Evolutionary conservation across 73 alveolate genomes (phyloP), one percentile per base, ranked within the genome.

Genomic region (Paramecium tetraurelia): DNA sequence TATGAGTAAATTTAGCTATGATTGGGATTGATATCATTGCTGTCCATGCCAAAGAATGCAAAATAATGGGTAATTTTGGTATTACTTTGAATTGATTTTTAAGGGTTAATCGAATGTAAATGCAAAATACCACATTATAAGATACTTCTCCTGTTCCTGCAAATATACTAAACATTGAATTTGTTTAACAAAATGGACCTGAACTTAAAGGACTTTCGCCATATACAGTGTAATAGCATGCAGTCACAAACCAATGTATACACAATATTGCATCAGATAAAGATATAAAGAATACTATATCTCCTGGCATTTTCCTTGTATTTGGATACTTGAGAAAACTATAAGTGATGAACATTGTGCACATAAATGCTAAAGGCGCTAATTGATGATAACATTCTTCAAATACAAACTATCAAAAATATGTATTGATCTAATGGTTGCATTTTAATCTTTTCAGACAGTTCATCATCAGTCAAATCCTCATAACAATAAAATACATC

Each of bases 71-170:
- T 7, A 77, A 72, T 27, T 63, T 86, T 3, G 43, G 27, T 11
- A 48, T 63, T 6, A 50, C 87, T 21, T 68, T 86, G 8, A 86
- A 50, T 41, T 59, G 18, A 40, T 86, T 86, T 63, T 58, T 86
- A 1, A 86, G 33, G 3, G 85, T 58, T 20, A 86, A 59, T 63
- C 83, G 69, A 16, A 89, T 35, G 48, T 70, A 89, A 4, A 89
- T 11, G 38, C 94, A 89, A 71, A 89, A 89, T 40, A 77, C 53
- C 7, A 77, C 70, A 72, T 89, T 89, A 14, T 89, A 89, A 16
- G 92, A 18, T 20, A 89, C 46, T 72, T 89, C 94, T 18, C 85
- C 87, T 36, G 94, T 89, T 12, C 92, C 94, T 43, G 94, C 94
- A 40, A 83, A 38, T 12, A 70, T 27, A 29, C 94, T 71, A 24